A percentile compares a stretch with the other conserved stretches of the same genome.
Evolutionary conservation across 2,329 filamentous ascomycete species (phyloP).

Genomic region (Colletotrichum tofieldiae): DNA sequence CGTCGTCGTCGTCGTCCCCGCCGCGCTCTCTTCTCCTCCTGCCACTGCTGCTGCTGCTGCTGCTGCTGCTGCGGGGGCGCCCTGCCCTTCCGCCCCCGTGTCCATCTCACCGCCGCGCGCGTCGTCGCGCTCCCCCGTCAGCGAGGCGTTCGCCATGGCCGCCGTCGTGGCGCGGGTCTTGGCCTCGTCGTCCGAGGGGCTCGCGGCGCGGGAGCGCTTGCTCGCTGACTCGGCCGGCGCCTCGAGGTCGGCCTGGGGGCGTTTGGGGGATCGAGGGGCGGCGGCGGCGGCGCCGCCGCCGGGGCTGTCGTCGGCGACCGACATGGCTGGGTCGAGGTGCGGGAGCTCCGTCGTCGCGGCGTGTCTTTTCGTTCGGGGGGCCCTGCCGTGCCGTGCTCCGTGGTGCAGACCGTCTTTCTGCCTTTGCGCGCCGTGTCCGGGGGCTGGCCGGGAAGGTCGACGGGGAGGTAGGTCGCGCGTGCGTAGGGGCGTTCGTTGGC

Average conservation of each 20-base stretch:
- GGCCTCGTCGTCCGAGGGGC: constrained; percentile 20
- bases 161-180: constrained; percentile 19
- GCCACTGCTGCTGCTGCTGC: too few species aligned
- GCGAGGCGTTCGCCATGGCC: constrained; percentile 17
- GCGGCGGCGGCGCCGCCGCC: not conserved
- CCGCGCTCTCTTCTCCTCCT: not conserved
- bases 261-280: constrained; percentile 29
- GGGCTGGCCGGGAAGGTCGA: too few species aligned
- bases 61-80: not conserved
- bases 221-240: constrained; percentile 5
- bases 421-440: not conserved
- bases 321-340: not conserved
- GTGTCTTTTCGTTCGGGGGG: not conserved
- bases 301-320: not conserved
- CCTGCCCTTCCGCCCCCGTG: not conserved
- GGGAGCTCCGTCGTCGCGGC: not conserved
- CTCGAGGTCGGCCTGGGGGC: constrained; percentile 24
- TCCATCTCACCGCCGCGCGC: not conserved
- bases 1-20: not conserved
- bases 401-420: not conserved
- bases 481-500: too few species aligned
- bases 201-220: constrained; percentile 33
- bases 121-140: not conserved
- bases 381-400: not conserved
- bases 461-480: not conserved